Percentiles rank a stretch among this genome's conserved stretches.
Conservation (phyloP, 306 rosid genomes). For the Trifolium pratense region DNA sequence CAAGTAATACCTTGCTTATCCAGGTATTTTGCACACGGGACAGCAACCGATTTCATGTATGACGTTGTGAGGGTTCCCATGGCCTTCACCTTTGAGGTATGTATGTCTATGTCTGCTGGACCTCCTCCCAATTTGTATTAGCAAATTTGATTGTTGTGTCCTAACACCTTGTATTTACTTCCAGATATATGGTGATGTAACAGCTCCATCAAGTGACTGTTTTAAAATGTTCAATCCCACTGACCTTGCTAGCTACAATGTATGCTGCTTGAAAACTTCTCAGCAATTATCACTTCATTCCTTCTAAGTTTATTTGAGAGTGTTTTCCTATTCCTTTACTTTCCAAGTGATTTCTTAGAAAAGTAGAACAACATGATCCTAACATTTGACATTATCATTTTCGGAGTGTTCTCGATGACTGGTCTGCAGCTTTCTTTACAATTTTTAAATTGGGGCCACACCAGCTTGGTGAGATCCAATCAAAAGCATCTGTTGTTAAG, state of each 20-base stretch:
- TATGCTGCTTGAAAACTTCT: slow-evolving; percentile 48
- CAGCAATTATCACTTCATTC: slow-evolving; percentile 25
- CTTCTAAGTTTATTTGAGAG: slow-evolving; percentile 7
- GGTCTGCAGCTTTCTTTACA: slow-evolving; percentile 94
- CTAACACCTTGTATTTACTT: slow-evolving; percentile 38
- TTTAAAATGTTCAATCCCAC: slow-evolving; percentile 96
- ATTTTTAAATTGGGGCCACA: slow-evolving; percentile 76
- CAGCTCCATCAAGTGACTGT: slow-evolving; percentile 85
- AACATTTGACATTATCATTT: slow-evolving; percentile 39
- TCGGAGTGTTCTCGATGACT: slow-evolving; percentile 85
- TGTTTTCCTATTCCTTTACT: not conserved
- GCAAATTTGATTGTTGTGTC: slow-evolving; percentile 20
- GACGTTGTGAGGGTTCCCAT: slow-evolving; percentile 83
- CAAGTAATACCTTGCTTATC: slow-evolving; percentile 28
- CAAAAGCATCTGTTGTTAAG: slow-evolving; percentile 50
- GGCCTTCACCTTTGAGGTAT: slow-evolving; percentile 99
- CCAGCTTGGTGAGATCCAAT: slow-evolving; percentile 51
- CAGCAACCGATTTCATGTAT: slow-evolving; percentile 95
- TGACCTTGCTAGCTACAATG: slow-evolving; percentile 65
- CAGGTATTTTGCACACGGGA: slow-evolving; percentile 98
- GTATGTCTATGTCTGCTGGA: slow-evolving; percentile 52
- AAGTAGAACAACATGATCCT: slow-evolving; percentile 29
- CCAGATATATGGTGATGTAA: slow-evolving; percentile 90
- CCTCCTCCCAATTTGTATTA: slow-evolving; percentile 16
- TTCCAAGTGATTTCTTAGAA: not conserved